A percentile compares a stretch with the other conserved stretches of the same genome.
These are phyloP conservation scores for Yamadazyma aaseri DNA, from an alignment of 1,139 yeast genomes.

Conservation along the genomic window DNA sequence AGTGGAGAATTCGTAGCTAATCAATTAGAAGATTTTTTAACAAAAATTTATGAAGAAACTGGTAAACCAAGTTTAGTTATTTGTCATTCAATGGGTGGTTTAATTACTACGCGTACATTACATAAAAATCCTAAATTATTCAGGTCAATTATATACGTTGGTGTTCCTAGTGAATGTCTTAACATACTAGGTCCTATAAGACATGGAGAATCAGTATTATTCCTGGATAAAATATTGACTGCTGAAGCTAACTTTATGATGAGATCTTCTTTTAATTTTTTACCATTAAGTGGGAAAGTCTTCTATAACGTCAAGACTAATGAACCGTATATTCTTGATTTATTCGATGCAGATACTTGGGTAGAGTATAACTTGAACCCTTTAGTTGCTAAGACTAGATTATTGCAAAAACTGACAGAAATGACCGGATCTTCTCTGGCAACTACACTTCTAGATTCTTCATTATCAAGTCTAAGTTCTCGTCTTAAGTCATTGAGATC, in stretches of 20 bases:
- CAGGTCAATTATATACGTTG: slow-evolving; percentile 75
- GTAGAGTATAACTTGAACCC: slow-evolving; percentile 74
- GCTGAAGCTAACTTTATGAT: slow-evolving; percentile 83
- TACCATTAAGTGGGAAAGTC: slow-evolving; percentile 73
- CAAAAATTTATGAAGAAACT: slow-evolving; percentile 35
- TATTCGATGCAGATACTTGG: slow-evolving; percentile 81
- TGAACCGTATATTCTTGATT: slow-evolving; percentile 66
- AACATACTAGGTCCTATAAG: slow-evolving; percentile 84
- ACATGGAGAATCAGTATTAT: slow-evolving; percentile 74
- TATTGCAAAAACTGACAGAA: slow-evolving; percentile 10
- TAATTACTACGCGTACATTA: slow-evolving; percentile 77
- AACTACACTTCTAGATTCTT: slow-evolving; percentile 19
- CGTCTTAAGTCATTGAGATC: slow-evolving; percentile 23
- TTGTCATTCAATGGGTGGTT: slow-evolving; percentile 94
- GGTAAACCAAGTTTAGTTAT: slow-evolving; percentile 64
- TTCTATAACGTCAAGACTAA: slow-evolving; percentile 61
- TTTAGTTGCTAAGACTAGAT: slow-evolving; percentile 52
- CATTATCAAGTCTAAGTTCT: slow-evolving; percentile 23
- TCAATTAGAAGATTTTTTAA: slow-evolving; percentile 49
- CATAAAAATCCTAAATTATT: slow-evolving; percentile 65
- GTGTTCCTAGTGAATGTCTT: slow-evolving; percentile 81
- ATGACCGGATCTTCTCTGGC: slow-evolving; percentile 4
- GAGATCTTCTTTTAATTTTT: slow-evolving; percentile 77
- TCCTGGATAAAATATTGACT: slow-evolving; percentile 72
- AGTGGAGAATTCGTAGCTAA: slow-evolving; percentile 54